A percentile compares a stretch with the other conserved stretches of the same genome.
Conservation (phyloP, 208 protist species). For the Herpetomonas samuelpessoai region DNA sequence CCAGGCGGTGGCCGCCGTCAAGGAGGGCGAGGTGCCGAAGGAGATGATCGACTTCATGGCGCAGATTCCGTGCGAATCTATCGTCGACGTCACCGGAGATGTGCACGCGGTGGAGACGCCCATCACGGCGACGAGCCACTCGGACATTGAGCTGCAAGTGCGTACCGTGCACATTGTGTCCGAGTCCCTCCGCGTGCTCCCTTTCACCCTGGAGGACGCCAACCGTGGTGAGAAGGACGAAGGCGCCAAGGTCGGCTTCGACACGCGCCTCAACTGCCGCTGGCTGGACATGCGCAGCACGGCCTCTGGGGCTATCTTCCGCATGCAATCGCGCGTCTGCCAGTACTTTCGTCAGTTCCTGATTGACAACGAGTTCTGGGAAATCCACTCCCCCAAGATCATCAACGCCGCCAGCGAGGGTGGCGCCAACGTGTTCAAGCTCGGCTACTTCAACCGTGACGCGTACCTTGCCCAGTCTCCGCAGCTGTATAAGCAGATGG, state of each 20-base stretch:
- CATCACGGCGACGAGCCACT: constrained; percentile 78
- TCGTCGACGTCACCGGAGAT: constrained; percentile 81
- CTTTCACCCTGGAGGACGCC: constrained; percentile 93
- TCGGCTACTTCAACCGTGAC: constrained; percentile 90
- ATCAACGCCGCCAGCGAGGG: constrained; percentile 97
- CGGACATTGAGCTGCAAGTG: constrained; percentile 80
- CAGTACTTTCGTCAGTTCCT: constrained; percentile 97
- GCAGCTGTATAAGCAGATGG: constrained; percentile 99
- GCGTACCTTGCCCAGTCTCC: constrained; percentile 99
- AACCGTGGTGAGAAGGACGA: constrained; percentile 64
- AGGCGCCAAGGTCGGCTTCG: constrained; percentile 83
- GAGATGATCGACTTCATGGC: constrained; percentile 92
- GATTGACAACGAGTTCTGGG: constrained; percentile 92
- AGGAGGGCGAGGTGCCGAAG: constrained; percentile 61
- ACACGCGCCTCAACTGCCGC: constrained; percentile 96
- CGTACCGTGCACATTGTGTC: constrained; percentile 77
- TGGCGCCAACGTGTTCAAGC: constrained; percentile 92
- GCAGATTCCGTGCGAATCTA: constrained; percentile 83
- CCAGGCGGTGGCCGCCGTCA: constrained; percentile 83
- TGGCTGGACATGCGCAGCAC: constrained; percentile 97
- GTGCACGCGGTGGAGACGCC: constrained; percentile 68
- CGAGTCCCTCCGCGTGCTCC: constrained; percentile 83
- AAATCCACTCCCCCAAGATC: constrained; percentile 99
- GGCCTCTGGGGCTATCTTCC: constrained; percentile 97
- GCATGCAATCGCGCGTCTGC: constrained; percentile 93